Percentiles rank a stretch among this genome's conserved stretches.
phyloP scores from a whole-genome alignment of 257 asterid species.

The Solanum corneliomulleri region DNA sequence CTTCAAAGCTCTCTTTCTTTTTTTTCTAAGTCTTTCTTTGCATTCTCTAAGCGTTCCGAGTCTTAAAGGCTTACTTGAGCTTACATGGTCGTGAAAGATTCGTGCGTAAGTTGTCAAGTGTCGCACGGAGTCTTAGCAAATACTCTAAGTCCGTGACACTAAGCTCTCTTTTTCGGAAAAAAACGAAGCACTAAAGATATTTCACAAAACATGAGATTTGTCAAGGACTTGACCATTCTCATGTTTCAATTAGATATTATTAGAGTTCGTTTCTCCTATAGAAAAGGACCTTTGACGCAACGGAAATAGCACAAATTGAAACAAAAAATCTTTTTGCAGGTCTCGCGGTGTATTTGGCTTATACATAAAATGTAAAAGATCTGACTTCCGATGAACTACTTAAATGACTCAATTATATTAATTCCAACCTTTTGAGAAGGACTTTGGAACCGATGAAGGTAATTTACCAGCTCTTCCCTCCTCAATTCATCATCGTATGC shows the following conservation, averaged over 20 bases:
- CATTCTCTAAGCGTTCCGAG: too few species aligned
- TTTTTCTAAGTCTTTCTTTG: too few species aligned
- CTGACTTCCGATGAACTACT: background rate
- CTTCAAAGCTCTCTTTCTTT: too few species aligned
- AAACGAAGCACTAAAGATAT: background rate
- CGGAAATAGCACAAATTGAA: background rate
- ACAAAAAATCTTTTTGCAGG: background rate
- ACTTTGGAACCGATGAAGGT: constrained; percentile 63
- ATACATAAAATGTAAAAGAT: background rate
- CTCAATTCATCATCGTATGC: constrained; percentile 84
- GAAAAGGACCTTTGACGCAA: background rate
- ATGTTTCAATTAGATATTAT: background rate
- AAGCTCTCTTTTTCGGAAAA: background rate
- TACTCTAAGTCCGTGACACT: background rate
- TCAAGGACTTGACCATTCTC: background rate
- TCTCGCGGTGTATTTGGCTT: background rate
- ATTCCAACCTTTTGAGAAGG: constrained; percentile 57
- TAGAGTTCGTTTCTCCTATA: background rate
- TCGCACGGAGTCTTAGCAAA: too few species aligned
- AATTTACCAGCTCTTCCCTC: constrained; percentile 83
- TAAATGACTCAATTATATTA: background rate
- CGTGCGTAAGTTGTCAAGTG: too few species aligned
- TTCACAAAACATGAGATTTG: background rate
- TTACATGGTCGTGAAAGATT: too few species aligned
- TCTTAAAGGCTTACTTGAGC: too few species aligned